Percentiles rank a stretch among this genome's conserved stretches.
Conservation (phyloP, 2,329 filamentous ascomycete genomes). For the Aspergillus ruber region DNA sequence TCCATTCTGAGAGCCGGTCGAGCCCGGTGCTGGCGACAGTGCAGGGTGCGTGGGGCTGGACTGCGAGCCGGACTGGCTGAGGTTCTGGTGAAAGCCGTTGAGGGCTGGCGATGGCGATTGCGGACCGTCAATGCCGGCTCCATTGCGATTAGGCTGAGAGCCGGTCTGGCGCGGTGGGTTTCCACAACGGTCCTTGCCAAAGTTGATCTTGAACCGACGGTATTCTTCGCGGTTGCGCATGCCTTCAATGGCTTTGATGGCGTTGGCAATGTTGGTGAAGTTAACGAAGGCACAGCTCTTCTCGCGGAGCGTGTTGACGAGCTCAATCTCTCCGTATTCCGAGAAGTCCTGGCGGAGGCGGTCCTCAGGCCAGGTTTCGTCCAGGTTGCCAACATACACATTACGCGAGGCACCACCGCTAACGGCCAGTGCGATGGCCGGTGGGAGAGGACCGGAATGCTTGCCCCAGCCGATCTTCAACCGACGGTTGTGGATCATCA, state of each 20-base stretch:
- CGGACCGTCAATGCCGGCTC: constrained; percentile 47
- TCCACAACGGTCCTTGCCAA: constrained; percentile 95
- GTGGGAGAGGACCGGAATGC: constrained; percentile 91
- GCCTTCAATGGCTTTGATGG: constrained; percentile 98
- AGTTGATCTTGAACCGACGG: constrained; percentile 98
- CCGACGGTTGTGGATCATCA: constrained; percentile 98
- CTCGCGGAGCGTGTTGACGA: constrained; percentile 92
- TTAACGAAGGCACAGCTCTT: constrained; percentile 99
- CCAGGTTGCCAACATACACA: constrained; percentile 95
- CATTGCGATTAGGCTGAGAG: constrained; percentile 60
- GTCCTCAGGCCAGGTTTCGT: constrained; percentile 96
- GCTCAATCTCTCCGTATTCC: constrained; percentile 94
- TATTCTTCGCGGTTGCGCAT: constrained; percentile 93
- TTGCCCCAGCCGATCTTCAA: constrained; percentile 99
- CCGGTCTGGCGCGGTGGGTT: constrained; percentile 88
- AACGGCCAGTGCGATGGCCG: constrained; percentile 90
- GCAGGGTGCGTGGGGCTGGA: constrained; percentile 55
- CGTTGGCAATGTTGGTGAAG: constrained; percentile 99
- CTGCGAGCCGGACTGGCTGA: constrained; percentile 50
- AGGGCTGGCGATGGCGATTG: constrained; percentile 50
- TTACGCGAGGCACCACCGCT: constrained; percentile 97
- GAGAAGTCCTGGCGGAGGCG: constrained; percentile 93
- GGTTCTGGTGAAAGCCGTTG: constrained; percentile 51
- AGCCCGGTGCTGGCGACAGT: constrained; percentile 49
- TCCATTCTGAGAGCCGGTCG: constrained; percentile 49